These are phyloP conservation scores for Ampelomyces quisqualis DNA, from an alignment of 2,329 filamentous ascomycete species.

Conservation along the genomic window DNA sequence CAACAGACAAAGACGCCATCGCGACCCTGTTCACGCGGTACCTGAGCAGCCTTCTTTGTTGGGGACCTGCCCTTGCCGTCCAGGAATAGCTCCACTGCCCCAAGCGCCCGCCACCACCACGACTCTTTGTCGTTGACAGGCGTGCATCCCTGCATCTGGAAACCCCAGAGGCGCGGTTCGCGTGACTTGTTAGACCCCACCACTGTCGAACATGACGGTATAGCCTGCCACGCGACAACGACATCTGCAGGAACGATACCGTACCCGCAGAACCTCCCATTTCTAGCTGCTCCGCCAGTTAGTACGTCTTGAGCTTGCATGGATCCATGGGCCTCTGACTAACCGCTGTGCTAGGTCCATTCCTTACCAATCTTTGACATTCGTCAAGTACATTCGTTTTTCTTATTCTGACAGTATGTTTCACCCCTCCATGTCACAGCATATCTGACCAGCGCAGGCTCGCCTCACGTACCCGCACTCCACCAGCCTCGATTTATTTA, in stretches of 20 bases:
- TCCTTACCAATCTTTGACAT: conserved; percentile 43
- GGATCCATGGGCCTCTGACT: conserved; percentile 9
- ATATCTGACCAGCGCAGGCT: conserved; percentile 19
- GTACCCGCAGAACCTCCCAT: conserved; percentile 24
- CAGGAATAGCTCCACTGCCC: neutral
- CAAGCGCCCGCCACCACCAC: no score
- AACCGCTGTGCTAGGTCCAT: conserved; percentile 34
- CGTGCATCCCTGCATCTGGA: no score
- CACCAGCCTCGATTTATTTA: conserved; percentile 27
- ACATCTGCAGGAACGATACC: conserved; percentile 28
- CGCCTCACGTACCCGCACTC: conserved; percentile 18
- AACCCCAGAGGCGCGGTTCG: conserved; percentile 19
- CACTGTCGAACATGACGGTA: conserved; percentile 39
- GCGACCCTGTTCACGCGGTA: neutral
- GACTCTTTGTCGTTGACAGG: no score
- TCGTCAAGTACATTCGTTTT: conserved; percentile 58
- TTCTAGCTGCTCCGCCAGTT: conserved; percentile 41
- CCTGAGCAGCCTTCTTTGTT: neutral
- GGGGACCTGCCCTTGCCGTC: neutral
- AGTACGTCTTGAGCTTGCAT: conserved; percentile 27
- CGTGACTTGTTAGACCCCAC: conserved; percentile 21
- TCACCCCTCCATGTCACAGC: conserved; percentile 1
- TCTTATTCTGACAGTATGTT: conserved; percentile 43
- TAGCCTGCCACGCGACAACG: conserved; percentile 29
- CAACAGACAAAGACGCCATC: conserved; percentile 26